Conservation (phyloP, 78 protist species). For the Chrysochromulina parva region DNA sequence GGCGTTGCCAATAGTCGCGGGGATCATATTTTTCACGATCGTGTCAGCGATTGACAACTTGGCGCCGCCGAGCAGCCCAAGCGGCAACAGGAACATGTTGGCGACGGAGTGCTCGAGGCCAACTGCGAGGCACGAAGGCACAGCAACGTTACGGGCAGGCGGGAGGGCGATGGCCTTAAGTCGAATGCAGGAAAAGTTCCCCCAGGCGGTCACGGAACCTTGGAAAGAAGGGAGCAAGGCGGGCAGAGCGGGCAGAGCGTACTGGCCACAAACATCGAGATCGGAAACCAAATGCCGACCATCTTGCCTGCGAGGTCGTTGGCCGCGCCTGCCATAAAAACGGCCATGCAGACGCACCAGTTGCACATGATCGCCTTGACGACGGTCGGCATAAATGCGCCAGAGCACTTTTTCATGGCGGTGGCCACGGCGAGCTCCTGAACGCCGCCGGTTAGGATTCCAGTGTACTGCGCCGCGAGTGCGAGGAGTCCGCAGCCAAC, state of each 20-base stretch:
- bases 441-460: not conserved
- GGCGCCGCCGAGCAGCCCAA: constrained; percentile 16
- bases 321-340: not conserved
- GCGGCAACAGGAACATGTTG: constrained; percentile 37
- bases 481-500: not conserved
- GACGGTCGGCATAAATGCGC: not conserved
- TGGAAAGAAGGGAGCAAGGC: too few species aligned
- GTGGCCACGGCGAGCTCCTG: not conserved
- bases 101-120: constrained; percentile 48
- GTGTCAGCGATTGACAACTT: not conserved
- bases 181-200: too few species aligned
- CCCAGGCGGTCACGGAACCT: too few species aligned
- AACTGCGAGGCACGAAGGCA: not conserved
- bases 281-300: constrained; percentile 40
- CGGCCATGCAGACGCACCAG: constrained; percentile 37
- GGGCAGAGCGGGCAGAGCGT: too few species aligned
- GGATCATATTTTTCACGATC: not conserved
- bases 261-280: constrained; percentile 2
- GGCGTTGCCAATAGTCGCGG: constrained; percentile 5
- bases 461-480: not conserved
- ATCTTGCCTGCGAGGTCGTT: constrained; percentile 11
- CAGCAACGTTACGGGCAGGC: too few species aligned
- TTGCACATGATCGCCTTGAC: constrained; percentile 20
- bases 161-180: too few species aligned
- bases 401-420: not conserved